Conservation (phyloP, 208 protist genomes). For the Crithidia expoeki region DNA sequence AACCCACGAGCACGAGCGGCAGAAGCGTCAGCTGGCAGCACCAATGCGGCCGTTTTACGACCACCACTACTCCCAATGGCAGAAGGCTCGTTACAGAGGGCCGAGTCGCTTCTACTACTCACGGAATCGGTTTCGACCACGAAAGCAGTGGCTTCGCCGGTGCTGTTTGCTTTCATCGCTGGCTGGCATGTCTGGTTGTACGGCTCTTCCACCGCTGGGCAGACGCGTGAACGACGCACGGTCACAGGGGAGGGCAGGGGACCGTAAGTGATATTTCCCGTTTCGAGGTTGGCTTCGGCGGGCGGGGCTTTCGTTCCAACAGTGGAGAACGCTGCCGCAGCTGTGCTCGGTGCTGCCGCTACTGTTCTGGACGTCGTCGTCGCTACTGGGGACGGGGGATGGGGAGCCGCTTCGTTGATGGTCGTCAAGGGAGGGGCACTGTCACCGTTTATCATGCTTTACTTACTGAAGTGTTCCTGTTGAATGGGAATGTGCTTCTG, state of each 20-base stretch:
- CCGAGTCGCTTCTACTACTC: background rate
- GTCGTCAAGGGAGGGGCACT: background rate
- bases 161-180: background rate
- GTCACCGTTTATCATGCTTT: background rate
- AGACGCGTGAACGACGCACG: conserved; percentile 4
- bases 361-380: background rate
- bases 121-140: background rate
- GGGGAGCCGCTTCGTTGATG: background rate
- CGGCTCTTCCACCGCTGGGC: background rate
- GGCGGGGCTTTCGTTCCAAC: background rate
- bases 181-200: background rate
- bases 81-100: too few species aligned
- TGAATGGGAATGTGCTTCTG: too few species aligned
- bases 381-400: background rate
- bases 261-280: background rate
- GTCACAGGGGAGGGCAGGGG: background rate
- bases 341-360: background rate
- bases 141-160: background rate
- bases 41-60: too few species aligned
- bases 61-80: too few species aligned
- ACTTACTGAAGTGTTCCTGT: too few species aligned
- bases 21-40: too few species aligned
- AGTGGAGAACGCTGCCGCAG: background rate
- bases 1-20: background rate
- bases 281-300: background rate